phyloP scores from a whole-genome alignment of 148 eudicot species.

The Camellia granthamiana region DNA sequence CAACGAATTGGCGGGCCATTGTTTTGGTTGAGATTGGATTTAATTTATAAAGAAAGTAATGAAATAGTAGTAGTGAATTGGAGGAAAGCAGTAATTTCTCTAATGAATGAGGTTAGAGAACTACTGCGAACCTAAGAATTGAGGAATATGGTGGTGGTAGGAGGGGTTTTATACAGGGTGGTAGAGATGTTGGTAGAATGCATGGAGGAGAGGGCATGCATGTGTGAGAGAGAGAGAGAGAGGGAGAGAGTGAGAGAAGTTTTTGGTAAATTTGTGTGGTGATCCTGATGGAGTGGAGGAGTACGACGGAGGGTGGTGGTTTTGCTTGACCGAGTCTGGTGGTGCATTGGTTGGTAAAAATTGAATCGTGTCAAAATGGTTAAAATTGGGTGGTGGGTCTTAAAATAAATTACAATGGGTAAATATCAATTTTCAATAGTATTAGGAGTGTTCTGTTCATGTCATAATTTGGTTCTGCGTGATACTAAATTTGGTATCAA shows the following conservation, averaged over 20 bases:
- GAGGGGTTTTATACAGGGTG: background rate
- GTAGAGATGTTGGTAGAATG: background rate
- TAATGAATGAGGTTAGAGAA: conserved; percentile 14
- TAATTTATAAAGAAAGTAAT: too few relatives aligned
- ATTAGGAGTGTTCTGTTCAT: too few relatives aligned
- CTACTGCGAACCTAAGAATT: conserved; percentile 1
- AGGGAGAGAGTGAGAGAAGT: conserved; percentile 1
- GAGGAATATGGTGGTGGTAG: background rate
- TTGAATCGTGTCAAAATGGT: background rate
- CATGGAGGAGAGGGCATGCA: background rate
- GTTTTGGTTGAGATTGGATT: too few relatives aligned
- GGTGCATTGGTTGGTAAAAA: background rate
- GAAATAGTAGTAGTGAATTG: background rate
- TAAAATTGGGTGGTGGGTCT: background rate
- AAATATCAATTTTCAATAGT: too few relatives aligned
- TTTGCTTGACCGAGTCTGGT: background rate
- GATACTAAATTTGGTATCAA: too few relatives aligned
- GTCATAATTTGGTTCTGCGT: too few relatives aligned
- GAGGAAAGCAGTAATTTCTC: conserved; percentile 14
- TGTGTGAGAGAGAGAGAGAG: background rate
- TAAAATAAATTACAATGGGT: too few relatives aligned
- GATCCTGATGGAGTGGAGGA: background rate
- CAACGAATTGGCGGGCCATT: conserved; percentile 22
- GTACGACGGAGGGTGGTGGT: background rate
- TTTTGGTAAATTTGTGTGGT: background rate